Percentiles rank a stretch among this genome's conserved stretches.
These are phyloP conservation scores for Casuarina cunninghamiana DNA, from an alignment of 306 rosid genomes.

Conservation along the genomic window DNA sequence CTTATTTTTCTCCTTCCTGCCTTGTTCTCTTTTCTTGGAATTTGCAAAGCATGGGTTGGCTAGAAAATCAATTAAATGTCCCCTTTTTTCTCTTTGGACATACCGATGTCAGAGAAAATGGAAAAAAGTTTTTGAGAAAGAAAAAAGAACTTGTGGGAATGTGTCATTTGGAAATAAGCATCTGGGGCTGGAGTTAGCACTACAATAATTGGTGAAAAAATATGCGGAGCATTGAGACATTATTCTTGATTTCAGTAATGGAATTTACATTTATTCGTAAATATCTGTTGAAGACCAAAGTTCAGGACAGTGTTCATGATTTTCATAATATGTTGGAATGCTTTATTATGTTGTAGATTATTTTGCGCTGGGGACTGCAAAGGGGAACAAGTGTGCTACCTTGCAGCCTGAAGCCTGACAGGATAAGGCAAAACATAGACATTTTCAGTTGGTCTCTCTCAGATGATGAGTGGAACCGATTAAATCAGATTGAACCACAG, in stretches of 20 bases:
- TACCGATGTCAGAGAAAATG: neutral
- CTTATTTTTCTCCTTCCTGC: too few species aligned
- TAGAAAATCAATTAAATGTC: neutral
- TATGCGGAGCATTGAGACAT: too few species aligned
- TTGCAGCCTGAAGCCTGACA: slow-evolving; percentile 40
- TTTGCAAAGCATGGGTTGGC: neutral
- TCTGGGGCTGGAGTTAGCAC: neutral
- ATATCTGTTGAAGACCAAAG: neutral
- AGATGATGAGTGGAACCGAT: slow-evolving; percentile 40
- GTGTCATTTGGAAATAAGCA: neutral
- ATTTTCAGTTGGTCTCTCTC: slow-evolving; percentile 46
- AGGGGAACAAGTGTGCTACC: slow-evolving; percentile 51
- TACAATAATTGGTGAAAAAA: neutral
- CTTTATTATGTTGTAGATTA: slow-evolving; percentile 23
- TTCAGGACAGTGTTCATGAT: neutral
- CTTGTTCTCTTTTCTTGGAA: neutral
- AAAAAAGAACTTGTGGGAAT: neutral
- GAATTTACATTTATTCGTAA: neutral
- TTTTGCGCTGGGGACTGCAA: slow-evolving; percentile 47
- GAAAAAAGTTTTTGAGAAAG: neutral
- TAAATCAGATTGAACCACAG: slow-evolving; percentile 51
- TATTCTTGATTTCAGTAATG: too few species aligned
- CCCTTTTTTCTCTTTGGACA: neutral
- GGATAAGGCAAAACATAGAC: slow-evolving; percentile 40
- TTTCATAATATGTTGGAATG: neutral